Conservation (phyloP, 106 monocot species). For the Dendrobium catenatum region DNA sequence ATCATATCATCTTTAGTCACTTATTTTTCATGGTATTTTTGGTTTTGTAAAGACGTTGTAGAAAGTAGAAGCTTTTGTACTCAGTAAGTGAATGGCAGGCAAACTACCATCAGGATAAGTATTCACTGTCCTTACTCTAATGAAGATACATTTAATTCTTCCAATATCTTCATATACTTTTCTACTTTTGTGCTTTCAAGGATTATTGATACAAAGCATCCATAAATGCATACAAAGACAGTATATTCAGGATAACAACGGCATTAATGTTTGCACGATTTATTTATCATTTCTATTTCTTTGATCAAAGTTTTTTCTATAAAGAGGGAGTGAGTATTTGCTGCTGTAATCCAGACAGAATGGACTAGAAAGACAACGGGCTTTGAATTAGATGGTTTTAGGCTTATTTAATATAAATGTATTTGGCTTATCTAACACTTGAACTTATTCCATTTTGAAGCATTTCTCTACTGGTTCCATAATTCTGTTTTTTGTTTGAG, state of each 20-base stretch:
- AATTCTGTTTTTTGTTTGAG: not conserved
- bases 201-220: not conserved
- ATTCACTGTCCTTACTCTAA: not conserved
- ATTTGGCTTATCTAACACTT: not conserved
- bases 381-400: not conserved
- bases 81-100: not conserved
- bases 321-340: not conserved
- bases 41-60: not conserved
- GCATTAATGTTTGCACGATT: not conserved
- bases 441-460: not conserved
- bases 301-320: not conserved
- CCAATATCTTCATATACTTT: not conserved
- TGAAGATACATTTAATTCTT: not conserved
- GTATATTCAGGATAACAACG: not conserved
- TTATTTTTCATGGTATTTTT: constrained; percentile 1
- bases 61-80: not conserved
- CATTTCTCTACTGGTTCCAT: not conserved
- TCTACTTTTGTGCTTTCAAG: not conserved
- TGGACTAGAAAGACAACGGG: not conserved
- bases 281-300: not conserved
- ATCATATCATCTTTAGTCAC: not conserved
- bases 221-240: not conserved
- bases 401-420: not conserved
- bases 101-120: not conserved
- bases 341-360: not conserved